Base-by-base conservation (phyloP, 805 yeast genomes). In the Ogataea paraovalis region DNA sequence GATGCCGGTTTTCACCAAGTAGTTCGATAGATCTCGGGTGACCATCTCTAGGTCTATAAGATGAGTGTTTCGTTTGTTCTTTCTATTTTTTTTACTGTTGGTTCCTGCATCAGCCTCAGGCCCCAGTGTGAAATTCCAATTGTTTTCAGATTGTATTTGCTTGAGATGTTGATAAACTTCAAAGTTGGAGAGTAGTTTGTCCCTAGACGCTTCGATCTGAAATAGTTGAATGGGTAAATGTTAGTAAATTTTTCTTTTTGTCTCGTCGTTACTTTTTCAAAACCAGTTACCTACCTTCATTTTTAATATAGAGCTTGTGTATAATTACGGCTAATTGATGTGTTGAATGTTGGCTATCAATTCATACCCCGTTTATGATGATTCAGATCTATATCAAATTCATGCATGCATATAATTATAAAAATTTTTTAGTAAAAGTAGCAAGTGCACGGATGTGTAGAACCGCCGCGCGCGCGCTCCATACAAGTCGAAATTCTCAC, bases 131-230 rank as follows among this genome's bases (percentile, higher is more conserved):
- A 74, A 75, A 9, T 69, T 56, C 82, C 82, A 78, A 47, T 66
- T 69, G 55, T 75, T 71, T 45, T 67, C 70, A 38, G 60, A 62
- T 56, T 80, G 80, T 13, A 78, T 67, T 12, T 67, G 77, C 12
- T 67, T 62, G 36, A 85, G 62, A 50, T 82, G 86, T 42, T 72
- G 68, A 39, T 72, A 67, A 1, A 85, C 90, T 63, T 85, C 94
- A 51, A 67, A 77, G 60, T 85, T 82, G 40, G 88, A 77, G 32
- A 86, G 67, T 48, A 85, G 71, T 47, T 76, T 74, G 40, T 80
- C 85, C 48, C 89, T 66, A 37, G 72, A 66, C 22, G 66, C 70
- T 44, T 75, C 72, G 40, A 82, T 66, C 71, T 80, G 50, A 5
- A 41, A 19, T 2, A 28, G 19, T 19, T 13, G 13, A 8, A 19